Conservation (phyloP, 768 basidiomycete genomes). For the Xanthoconium stramineum region DNA sequence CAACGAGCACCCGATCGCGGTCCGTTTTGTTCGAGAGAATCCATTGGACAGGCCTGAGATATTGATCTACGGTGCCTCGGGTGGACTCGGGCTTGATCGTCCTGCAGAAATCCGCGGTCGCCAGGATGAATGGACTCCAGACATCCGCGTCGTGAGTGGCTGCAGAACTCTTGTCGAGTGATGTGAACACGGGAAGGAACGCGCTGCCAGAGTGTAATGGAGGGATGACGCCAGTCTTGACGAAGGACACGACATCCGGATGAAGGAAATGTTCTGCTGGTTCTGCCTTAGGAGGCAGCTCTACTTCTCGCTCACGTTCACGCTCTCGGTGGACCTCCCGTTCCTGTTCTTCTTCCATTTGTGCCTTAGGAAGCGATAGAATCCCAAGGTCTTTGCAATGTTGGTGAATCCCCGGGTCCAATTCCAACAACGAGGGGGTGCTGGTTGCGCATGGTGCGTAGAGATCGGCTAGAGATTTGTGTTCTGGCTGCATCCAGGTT, state of each 20-base stretch:
- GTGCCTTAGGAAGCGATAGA: too few relatives aligned
- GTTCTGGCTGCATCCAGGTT: too few relatives aligned
- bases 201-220: background rate
- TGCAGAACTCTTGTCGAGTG: conserved; percentile 1
- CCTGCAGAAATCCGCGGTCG: conserved; percentile 9
- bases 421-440: too few relatives aligned
- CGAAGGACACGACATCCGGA: background rate
- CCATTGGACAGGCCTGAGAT: conserved; percentile 23
- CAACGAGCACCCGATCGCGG: conserved; percentile 21
- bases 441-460: too few relatives aligned
- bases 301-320: too few relatives aligned
- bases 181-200: background rate
- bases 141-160: conserved; percentile 13
- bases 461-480: too few relatives aligned
- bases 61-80: background rate
- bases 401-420: too few relatives aligned
- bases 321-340: too few relatives aligned
- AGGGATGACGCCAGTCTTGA: background rate
- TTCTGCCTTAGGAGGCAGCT: background rate
- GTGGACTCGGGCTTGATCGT: conserved; percentile 3
- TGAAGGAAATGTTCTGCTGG: background rate
- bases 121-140: conserved; percentile 3
- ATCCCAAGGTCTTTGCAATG: too few relatives aligned
- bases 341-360: too few relatives aligned
- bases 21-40: conserved; percentile 8